Conservation (phyloP, 768 basidiomycete genomes). For the Tylopilus sp. region DNA sequence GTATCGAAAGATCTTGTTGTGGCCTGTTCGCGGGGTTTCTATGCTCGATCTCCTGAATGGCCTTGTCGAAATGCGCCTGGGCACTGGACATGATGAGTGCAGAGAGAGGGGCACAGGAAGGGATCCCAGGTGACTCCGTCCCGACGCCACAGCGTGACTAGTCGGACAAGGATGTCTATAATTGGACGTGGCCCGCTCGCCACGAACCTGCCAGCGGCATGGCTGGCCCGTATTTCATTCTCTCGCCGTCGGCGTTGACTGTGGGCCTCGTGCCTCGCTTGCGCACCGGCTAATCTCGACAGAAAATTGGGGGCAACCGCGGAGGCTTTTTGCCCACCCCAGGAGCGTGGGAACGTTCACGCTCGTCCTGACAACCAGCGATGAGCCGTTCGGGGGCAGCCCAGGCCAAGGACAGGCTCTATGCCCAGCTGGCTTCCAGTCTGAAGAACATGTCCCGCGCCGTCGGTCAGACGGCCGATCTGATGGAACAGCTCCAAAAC, state of each 20-base stretch:
- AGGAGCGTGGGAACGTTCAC: neutral
- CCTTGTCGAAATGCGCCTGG: slow-evolving; percentile 27
- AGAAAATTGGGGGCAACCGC: neutral
- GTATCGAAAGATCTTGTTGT: slow-evolving; percentile 17
- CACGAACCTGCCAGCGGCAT: too few species aligned
- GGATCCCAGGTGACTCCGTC: slow-evolving; percentile 5
- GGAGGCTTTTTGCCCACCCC: neutral
- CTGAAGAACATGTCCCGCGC: slow-evolving; percentile 66
- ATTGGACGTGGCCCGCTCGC: slow-evolving; percentile 17
- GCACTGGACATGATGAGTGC: slow-evolving; percentile 19
- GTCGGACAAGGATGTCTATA: slow-evolving; percentile 8
- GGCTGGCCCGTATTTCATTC: too few species aligned
- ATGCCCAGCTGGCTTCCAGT: slow-evolving; percentile 69
- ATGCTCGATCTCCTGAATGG: slow-evolving; percentile 28
- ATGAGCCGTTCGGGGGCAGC: slow-evolving; percentile 49
- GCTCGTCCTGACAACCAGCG: neutral
- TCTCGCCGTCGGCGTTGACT: neutral
- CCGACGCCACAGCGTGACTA: neutral
- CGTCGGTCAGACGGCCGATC: slow-evolving; percentile 67
- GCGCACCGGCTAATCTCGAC: neutral
- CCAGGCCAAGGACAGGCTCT: slow-evolving; percentile 78
- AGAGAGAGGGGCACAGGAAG: slow-evolving; percentile 7
- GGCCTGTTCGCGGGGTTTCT: slow-evolving; percentile 24
- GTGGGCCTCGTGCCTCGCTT: slow-evolving; percentile 10
- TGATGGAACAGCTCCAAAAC: slow-evolving; percentile 72